Base-by-base conservation (phyloP, 495 filamentous ascomycete species). In the Xylaria castorea region DNA sequence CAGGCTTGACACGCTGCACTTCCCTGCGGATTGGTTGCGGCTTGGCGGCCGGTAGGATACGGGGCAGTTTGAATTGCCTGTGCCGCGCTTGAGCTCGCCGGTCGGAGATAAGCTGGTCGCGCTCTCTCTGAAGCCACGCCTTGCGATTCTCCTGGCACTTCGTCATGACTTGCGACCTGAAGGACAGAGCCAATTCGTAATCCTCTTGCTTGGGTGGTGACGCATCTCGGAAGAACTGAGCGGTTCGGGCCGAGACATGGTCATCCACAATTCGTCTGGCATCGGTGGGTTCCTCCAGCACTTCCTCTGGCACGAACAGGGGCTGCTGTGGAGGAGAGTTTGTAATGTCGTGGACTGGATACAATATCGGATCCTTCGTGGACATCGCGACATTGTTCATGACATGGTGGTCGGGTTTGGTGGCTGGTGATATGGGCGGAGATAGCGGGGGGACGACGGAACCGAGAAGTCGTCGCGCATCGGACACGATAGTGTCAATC, bases 401-500 rank as follows among this genome's bases (percentile, higher is more conserved):
- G 44, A 50, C 60, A 22, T 86, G 73, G 46, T 79, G 73, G 44
- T 74, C 74, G 5, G 44, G 38, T 67, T 87, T 87, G 32, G 83
- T 84, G 66, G 87, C 88, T 16, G 92, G 92, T 32, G 92, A 94
- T 50, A 92, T 87, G 9, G 92, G 92, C 75, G 92, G 92, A 51
- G 92, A 93, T 42, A 91, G 87, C 36, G 91, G 83, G 16, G 87
- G 83, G 22, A 44, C 18, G 38, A 88, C 80, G 82, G 83, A 75
- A 82, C 85, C 76, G 76, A 79, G 75, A 72, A 76, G 70, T 75
- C 76, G 76, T 71, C 78, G 71, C 81, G 81, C 57, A 78, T 83
- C 61, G 60, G n/a, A 63, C 38, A 11, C 38, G 12, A 64, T 42
- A 0, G 36, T 8, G 22, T 30, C 61, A 42, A 44, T 44, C 58